Percentiles rank a stretch among this genome's conserved stretches.
phyloP scores from a whole-genome alignment of 306 rosid genomes.

The Potentilla sterilis region DNA sequence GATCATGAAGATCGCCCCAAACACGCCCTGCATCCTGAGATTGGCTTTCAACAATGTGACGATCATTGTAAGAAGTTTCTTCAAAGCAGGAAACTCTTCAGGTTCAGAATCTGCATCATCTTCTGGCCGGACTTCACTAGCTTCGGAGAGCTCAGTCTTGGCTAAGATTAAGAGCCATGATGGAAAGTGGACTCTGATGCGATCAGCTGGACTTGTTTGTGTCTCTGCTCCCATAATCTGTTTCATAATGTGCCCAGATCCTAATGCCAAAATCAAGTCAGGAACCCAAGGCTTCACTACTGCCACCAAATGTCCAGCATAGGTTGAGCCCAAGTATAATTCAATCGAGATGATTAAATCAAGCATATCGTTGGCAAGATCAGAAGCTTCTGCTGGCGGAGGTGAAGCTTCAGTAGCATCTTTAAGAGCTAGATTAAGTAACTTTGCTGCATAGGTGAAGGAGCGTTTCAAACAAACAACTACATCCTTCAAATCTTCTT shows the following conservation, averaged over 20 bases:
- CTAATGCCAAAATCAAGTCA: constrained; percentile 74
- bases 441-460: constrained; percentile 74
- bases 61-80: constrained; percentile 48
- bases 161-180: constrained; percentile 60
- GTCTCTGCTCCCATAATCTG: constrained; percentile 31
- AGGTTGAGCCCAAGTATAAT: constrained; percentile 51
- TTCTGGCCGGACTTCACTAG: constrained; percentile 34
- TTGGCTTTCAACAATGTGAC: constrained; percentile 51
- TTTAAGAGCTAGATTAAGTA: constrained; percentile 46
- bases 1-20: constrained; percentile 60
- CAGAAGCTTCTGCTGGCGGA: constrained; percentile 36
- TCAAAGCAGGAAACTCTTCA: constrained; percentile 45
- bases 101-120: constrained; percentile 29
- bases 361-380: constrained; percentile 65
- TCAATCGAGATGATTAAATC: constrained; percentile 61
- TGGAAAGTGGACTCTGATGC: constrained; percentile 49
- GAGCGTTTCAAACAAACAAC: constrained; percentile 63
- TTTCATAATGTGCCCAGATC: constrained; percentile 41
- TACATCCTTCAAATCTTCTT: constrained; percentile 49
- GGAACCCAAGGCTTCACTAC: constrained; percentile 85
- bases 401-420: constrained; percentile 44
- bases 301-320: constrained; percentile 60
- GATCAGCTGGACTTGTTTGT: constrained; percentile 31
- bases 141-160: constrained; percentile 45
- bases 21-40: constrained; percentile 45